Percentiles rank a stretch among this genome's conserved stretches.
Evolutionary conservation across 495 filamentous ascomycete genomes (phyloP).

Genomic region (Neurospora sp.): DNA sequence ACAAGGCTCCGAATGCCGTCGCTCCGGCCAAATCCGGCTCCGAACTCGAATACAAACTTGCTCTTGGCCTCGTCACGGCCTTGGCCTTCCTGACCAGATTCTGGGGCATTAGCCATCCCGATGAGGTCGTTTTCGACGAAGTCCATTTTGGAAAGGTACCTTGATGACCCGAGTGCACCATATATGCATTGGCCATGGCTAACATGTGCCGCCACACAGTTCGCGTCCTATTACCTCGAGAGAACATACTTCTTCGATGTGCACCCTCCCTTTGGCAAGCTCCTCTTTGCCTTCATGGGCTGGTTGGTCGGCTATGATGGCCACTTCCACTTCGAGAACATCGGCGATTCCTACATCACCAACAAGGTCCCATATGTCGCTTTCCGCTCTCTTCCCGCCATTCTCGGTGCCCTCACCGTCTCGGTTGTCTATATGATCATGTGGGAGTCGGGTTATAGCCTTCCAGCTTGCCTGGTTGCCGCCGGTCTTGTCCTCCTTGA

Average conservation of each 20-base stretch:
- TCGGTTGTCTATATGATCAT: conserved; percentile 94
- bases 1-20: conserved; percentile 29
- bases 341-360: conserved; percentile 93
- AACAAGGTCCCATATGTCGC: conserved; percentile 97
- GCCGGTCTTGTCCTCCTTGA: conserved; percentile 86
- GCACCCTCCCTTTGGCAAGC: conserved; percentile 91
- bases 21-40: conserved; percentile 11
- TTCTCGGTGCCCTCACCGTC: conserved; percentile 85
- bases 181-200: conserved; percentile 4
- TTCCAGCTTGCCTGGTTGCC: conserved; percentile 83
- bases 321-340: conserved; percentile 97
- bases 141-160: conserved; percentile 94
- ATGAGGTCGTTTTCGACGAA: conserved; percentile 97
- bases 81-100: conserved; percentile 88
- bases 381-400: conserved; percentile 86
- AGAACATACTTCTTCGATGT: conserved; percentile 99
- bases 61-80: conserved; percentile 63
- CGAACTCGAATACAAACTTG: conserved; percentile 82
- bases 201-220: conserved; percentile 39
- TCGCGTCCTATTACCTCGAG: conserved; percentile 93
- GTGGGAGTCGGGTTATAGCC: conserved; percentile 98
- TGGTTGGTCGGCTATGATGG: conserved; percentile 96
- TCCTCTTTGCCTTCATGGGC: conserved; percentile 84
- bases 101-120: conserved; percentile 87
- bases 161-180: background rate